Conservation (phyloP, 169 alveolate genomes). For the Toxoplasma gondii region DNA sequence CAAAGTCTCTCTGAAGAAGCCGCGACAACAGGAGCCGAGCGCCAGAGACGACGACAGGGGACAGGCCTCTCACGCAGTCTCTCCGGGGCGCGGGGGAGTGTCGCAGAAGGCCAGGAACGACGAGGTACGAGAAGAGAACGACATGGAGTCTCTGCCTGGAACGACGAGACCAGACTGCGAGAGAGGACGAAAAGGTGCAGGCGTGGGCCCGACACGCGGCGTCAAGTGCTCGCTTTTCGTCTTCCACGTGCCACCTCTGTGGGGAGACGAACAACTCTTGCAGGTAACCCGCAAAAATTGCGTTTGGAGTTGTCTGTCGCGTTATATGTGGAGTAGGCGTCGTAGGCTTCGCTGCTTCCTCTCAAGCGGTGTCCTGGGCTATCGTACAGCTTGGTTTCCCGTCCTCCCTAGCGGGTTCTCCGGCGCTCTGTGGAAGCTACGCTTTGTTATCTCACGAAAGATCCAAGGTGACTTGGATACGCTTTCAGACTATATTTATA, state of each 20-base stretch:
- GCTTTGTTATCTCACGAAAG: too few species aligned
- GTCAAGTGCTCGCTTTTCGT: constrained; percentile 79
- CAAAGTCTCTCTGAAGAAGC: constrained; percentile 17
- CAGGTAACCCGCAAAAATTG: not conserved
- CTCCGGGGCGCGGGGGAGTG: not conserved
- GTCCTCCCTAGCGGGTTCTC: too few species aligned
- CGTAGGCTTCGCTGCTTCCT: not conserved
- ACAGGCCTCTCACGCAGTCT: not conserved
- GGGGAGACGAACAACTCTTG: constrained; percentile 88
- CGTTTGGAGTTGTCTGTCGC: too few species aligned
- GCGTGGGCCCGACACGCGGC: not conserved
- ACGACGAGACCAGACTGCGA: not conserved
- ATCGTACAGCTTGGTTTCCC: not conserved
- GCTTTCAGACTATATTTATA: not conserved
- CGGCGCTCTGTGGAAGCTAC: too few species aligned
- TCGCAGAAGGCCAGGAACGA: not conserved
- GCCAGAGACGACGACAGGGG: not conserved
- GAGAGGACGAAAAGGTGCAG: not conserved
- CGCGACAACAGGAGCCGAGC: not conserved
- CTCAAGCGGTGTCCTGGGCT: not conserved
- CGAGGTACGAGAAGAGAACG: not conserved
- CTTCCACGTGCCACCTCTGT: constrained; percentile 92
- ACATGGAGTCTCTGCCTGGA: not conserved
- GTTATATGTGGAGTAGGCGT: not conserved
- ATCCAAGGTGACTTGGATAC: too few species aligned